phyloP scores from a whole-genome alignment of 148 eudicot species.

The Pouteria glomerata region DNA sequence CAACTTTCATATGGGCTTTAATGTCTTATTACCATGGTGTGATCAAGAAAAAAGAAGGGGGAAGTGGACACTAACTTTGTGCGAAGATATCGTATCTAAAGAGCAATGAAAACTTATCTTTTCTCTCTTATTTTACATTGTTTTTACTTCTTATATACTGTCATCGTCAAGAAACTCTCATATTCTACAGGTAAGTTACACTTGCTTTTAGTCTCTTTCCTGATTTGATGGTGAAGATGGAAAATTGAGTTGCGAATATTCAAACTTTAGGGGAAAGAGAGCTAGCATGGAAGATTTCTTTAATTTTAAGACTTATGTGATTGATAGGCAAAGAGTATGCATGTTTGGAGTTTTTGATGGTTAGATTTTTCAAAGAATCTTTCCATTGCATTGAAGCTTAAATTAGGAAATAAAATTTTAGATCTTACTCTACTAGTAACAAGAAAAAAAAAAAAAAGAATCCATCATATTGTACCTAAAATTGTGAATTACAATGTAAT shows the following conservation, averaged over 20 bases:
- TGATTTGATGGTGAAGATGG: slow-evolving; percentile 71
- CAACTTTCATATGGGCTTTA: too few relatives aligned
- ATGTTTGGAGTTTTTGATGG: slow-evolving; percentile 90
- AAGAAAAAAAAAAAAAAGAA: too few relatives aligned
- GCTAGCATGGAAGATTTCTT: slow-evolving; percentile 86
- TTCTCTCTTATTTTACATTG: too few relatives aligned
- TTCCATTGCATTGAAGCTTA: slow-evolving; percentile 1
- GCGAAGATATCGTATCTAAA: too few relatives aligned
- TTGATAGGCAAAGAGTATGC: slow-evolving; percentile 56
- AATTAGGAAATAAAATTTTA: background rate
- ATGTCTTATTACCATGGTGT: too few relatives aligned
- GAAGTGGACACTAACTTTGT: too few relatives aligned
- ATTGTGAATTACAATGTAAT: background rate
- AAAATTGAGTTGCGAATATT: slow-evolving; percentile 63
- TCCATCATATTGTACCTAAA: background rate
- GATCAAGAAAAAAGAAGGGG: too few relatives aligned
- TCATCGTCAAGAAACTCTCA: too few relatives aligned
- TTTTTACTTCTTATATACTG: too few relatives aligned
- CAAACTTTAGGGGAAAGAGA: slow-evolving; percentile 83
- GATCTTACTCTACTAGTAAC: too few relatives aligned
- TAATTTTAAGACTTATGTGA: slow-evolving; percentile 60
- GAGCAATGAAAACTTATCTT: too few relatives aligned
- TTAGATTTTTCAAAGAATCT: slow-evolving; percentile 23
- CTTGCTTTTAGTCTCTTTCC: slow-evolving; percentile 18
- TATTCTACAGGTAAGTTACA: background rate